Percentiles rank a stretch among this genome's conserved stretches.
Evolutionary conservation across 2,329 filamentous ascomycete genomes (phyloP).

Genomic region (Neoscytalidium dimidiatum): DNA sequence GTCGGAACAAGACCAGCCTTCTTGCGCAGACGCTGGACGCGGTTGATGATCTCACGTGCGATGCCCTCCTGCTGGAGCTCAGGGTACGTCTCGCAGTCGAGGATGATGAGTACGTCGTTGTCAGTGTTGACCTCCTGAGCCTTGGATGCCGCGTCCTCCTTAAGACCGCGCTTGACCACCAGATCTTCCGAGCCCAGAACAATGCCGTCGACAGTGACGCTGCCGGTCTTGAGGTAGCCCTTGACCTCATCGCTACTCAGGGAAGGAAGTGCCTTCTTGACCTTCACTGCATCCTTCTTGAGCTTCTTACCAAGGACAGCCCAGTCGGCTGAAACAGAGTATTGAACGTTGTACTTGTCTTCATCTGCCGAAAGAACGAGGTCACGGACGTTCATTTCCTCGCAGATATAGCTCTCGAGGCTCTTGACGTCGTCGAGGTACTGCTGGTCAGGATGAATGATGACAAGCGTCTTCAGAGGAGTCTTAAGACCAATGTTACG

Average conservation of each 20-base stretch:
- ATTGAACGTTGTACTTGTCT: constrained; percentile 87
- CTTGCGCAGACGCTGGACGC: constrained; percentile 90
- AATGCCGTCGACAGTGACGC: constrained; percentile 84
- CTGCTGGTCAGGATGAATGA: constrained; percentile 79
- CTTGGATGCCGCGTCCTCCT: constrained; percentile 69
- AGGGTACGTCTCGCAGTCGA: constrained; percentile 80
- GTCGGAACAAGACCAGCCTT: constrained; percentile 88
- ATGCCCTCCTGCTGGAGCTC: constrained; percentile 87
- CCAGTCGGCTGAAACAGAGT: constrained; percentile 89
- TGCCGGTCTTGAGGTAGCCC: constrained; percentile 70
- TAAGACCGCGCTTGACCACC: constrained; percentile 76
- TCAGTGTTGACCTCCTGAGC: constrained; percentile 86
- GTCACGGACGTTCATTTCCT: constrained; percentile 89
- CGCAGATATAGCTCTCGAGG: constrained; percentile 82
- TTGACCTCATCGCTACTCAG: constrained; percentile 81
- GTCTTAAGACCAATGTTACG: constrained; percentile 85
- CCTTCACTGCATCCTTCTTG: constrained; percentile 88
- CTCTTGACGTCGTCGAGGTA: constrained; percentile 87
- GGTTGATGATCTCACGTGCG: constrained; percentile 88
- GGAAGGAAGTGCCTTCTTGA: constrained; percentile 84
- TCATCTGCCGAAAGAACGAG: constrained; percentile 84
- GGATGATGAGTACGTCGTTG: constrained; percentile 84
- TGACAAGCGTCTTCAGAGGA: constrained; percentile 83
- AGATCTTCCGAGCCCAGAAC: constrained; percentile 80
- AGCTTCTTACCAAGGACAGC: constrained; percentile 94